Evolutionary conservation across 305 asterid species (phyloP).

Genomic region (Fraxinus floribunda): DNA sequence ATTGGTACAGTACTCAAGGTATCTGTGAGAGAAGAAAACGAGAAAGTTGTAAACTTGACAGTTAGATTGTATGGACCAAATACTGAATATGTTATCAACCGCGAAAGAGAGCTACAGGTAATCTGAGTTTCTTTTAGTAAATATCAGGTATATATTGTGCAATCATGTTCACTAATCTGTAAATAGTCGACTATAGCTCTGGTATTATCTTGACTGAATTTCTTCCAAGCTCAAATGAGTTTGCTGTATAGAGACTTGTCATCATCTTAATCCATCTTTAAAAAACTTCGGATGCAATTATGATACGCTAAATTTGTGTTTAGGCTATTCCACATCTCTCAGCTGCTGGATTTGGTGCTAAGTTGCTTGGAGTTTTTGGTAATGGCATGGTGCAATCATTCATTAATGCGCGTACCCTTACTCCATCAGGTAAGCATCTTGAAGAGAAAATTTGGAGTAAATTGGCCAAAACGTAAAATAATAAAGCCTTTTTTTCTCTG

Average conservation of each 20-base stretch:
- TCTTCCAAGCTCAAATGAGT: constrained; percentile 13
- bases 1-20: constrained; percentile 78
- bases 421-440: constrained; percentile 63
- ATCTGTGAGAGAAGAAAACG: constrained; percentile 60
- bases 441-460: constrained; percentile 17
- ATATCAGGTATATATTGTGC: background rate
- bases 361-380: constrained; percentile 90
- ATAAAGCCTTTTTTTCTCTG: background rate
- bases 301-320: constrained; percentile 22
- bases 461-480: constrained; percentile 10
- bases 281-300: background rate
- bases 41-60: constrained; percentile 48
- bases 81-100: constrained; percentile 90
- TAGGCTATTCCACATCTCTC: constrained; percentile 94
- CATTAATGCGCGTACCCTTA: constrained; percentile 81
- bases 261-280: constrained; percentile 15
- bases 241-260: constrained; percentile 2
- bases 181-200: background rate
- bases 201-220: background rate
- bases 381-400: constrained; percentile 99
- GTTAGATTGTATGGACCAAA: constrained; percentile 90
- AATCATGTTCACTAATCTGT: background rate
- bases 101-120: constrained; percentile 83
- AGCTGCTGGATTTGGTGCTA: constrained; percentile 98
- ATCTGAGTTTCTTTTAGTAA: constrained; percentile 16